Evolutionary conservation across 768 basidiomycete species (phyloP).

Genomic region (Piloderma croceum): DNA sequence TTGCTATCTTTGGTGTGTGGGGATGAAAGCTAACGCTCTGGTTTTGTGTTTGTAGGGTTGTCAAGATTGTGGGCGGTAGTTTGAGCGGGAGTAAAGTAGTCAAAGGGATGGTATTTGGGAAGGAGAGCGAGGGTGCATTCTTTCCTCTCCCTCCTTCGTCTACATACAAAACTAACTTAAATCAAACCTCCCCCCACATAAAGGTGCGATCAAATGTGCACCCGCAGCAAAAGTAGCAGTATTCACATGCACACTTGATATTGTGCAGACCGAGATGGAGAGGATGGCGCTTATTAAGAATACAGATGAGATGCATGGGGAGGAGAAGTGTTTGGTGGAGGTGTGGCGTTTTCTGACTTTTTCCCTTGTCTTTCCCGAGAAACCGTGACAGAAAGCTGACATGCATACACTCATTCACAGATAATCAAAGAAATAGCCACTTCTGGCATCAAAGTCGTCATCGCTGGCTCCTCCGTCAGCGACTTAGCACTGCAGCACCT

Average conservation of each 20-base stretch:
- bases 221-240: constrained; percentile 89
- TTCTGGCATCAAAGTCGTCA: constrained; percentile 88
- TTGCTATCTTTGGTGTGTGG: no score
- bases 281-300: constrained; percentile 95
- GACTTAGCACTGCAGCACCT: constrained; percentile 97
- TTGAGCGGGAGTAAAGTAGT: constrained; percentile 83
- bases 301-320: constrained; percentile 89
- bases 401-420: constrained; percentile 42
- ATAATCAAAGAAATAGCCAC: constrained; percentile 97
- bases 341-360: constrained; percentile 26
- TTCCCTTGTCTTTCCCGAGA: constrained; percentile 5
- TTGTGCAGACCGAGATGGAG: constrained; percentile 97
- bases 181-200: no score
- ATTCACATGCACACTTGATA: constrained; percentile 88
- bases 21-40: no score
- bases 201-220: constrained; percentile 82
- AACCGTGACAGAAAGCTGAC: no score
- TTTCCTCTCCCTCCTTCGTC: not conserved
- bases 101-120: constrained; percentile 95
- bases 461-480: constrained; percentile 89
- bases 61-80: constrained; percentile 96
- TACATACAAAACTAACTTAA: not conserved
- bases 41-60: no score
- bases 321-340: constrained; percentile 95
- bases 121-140: constrained; percentile 82